Conservation (phyloP, 2,329 filamentous ascomycete species). For the Fusarium cicatricum region DNA sequence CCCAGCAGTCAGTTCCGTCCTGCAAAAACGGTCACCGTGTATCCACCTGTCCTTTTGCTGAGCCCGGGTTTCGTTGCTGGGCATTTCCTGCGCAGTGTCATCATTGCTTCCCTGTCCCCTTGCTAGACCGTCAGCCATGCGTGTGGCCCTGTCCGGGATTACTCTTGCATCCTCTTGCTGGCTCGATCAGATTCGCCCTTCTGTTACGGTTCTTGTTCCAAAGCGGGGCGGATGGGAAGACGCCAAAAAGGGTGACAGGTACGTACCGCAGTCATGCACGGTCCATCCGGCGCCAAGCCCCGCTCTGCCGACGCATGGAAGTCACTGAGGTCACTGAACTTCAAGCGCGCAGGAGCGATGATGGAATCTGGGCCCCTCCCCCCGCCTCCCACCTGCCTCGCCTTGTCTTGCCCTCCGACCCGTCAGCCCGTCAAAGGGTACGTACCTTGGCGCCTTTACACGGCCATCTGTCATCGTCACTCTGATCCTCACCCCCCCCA, state of each 20-base stretch:
- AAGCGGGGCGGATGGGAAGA: background rate
- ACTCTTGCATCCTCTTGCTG: too few relatives aligned
- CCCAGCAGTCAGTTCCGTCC: slow-evolving; percentile 23
- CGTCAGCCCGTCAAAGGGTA: slow-evolving; percentile 7
- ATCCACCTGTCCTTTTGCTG: background rate
- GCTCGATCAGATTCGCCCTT: too few relatives aligned
- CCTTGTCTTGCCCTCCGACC: too few relatives aligned
- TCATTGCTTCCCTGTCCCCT: slow-evolving; percentile 8
- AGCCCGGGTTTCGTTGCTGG: slow-evolving; percentile 3
- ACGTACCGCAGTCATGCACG: background rate
- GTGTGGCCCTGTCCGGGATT: too few relatives aligned
- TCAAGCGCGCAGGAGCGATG: slow-evolving; percentile 17
- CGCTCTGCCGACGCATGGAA: slow-evolving; percentile 6
- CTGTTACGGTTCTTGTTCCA: slow-evolving; percentile 1
- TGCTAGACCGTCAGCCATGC: background rate
- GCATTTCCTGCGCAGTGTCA: slow-evolving; percentile 5
- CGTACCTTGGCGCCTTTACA: slow-evolving; percentile 20
- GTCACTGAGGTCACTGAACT: slow-evolving; percentile 24
- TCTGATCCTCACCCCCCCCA: slow-evolving; percentile 11
- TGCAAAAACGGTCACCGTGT: slow-evolving; percentile 23
- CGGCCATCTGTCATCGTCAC: slow-evolving; percentile 23
- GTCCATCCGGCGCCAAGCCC: slow-evolving; percentile 8
- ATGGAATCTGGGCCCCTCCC: slow-evolving; percentile 24
- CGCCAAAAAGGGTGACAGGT: background rate
- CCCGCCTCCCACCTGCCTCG: slow-evolving; percentile 22